phyloP scores from a whole-genome alignment of 805 yeast genomes.

The Candida stauntonica region DNA sequence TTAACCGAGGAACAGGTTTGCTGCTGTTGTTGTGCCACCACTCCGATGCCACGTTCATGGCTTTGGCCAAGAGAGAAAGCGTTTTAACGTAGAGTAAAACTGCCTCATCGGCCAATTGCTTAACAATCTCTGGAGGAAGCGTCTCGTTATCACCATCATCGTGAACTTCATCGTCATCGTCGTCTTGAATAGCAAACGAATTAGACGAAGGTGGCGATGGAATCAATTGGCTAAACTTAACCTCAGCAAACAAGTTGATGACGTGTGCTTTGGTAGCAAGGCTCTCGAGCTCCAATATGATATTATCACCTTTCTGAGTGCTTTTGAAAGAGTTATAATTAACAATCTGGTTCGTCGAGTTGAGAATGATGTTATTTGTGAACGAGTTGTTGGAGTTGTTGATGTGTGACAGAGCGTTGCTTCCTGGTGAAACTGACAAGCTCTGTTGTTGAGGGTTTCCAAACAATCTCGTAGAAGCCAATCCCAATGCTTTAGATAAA shows the following conservation, averaged over 20 bases:
- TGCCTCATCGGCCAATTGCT: slow-evolving; percentile 76
- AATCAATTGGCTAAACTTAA: slow-evolving; percentile 78
- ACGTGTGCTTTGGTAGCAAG: slow-evolving; percentile 90
- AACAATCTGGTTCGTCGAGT: slow-evolving; percentile 20
- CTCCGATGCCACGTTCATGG: slow-evolving; percentile 78
- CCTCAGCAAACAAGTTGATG: slow-evolving; percentile 82
- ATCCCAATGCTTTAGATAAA: slow-evolving; percentile 76
- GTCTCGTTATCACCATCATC: slow-evolving; percentile 23
- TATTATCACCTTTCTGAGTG: slow-evolving; percentile 29
- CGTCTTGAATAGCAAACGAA: slow-evolving; percentile 35
- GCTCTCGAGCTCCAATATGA: slow-evolving; percentile 53
- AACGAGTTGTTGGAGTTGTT: slow-evolving; percentile 21
- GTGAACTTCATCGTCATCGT: slow-evolving; percentile 32
- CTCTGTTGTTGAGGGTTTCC: slow-evolving; percentile 41
- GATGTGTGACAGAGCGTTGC: slow-evolving; percentile 13
- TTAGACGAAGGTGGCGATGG: slow-evolving; percentile 52
- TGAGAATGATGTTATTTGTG: slow-evolving; percentile 21
- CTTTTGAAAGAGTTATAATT: slow-evolving; percentile 14
- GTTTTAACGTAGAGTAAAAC: slow-evolving; percentile 81
- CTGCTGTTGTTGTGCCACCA: slow-evolving; percentile 75
- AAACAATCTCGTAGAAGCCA: slow-evolving; percentile 84
- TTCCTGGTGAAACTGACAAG: slow-evolving; percentile 21
- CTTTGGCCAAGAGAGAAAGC: slow-evolving; percentile 73
- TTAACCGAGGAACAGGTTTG: slow-evolving; percentile 42
- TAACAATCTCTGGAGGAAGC: slow-evolving; percentile 55